Conservation (phyloP, 371 early-diverging fungal species). For the Coemansia sp. region DNA sequence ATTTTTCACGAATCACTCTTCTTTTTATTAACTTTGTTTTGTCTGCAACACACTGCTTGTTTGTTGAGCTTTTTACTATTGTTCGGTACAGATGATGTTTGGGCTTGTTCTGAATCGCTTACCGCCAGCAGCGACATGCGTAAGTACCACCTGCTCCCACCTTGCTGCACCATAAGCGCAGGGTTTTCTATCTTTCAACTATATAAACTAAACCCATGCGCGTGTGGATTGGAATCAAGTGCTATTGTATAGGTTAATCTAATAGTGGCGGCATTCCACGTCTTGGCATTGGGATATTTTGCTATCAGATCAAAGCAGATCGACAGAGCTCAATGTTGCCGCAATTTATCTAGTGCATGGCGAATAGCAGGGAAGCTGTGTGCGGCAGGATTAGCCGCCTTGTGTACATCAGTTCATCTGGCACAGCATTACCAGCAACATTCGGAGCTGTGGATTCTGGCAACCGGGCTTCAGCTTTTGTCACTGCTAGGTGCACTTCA, state of each 20-base stretch:
- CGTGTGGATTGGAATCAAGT: background rate
- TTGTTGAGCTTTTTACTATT: background rate
- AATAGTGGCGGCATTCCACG: background rate
- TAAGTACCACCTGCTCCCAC: background rate
- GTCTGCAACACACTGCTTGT: too few relatives aligned
- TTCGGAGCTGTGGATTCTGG: background rate
- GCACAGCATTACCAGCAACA: background rate
- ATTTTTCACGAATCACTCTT: too few relatives aligned
- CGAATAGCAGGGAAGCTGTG: slow-evolving; percentile 1
- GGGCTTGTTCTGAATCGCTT: background rate
- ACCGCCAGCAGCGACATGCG: background rate
- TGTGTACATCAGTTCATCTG: background rate
- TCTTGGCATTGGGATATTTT: background rate
- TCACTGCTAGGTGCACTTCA: slow-evolving; percentile 5
- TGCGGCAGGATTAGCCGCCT: background rate
- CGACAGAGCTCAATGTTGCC: background rate
- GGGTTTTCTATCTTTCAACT: too few relatives aligned
- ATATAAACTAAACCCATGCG: too few relatives aligned
- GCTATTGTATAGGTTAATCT: background rate
- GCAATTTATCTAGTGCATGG: background rate
- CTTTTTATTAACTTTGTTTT: too few relatives aligned
- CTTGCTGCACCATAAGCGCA: too few relatives aligned
- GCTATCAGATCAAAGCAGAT: background rate
- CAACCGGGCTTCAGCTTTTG: background rate
- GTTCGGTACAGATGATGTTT: background rate